Base-by-base conservation (phyloP, 768 basidiomycete genomes). In the Solioccasus polychromus region DNA sequence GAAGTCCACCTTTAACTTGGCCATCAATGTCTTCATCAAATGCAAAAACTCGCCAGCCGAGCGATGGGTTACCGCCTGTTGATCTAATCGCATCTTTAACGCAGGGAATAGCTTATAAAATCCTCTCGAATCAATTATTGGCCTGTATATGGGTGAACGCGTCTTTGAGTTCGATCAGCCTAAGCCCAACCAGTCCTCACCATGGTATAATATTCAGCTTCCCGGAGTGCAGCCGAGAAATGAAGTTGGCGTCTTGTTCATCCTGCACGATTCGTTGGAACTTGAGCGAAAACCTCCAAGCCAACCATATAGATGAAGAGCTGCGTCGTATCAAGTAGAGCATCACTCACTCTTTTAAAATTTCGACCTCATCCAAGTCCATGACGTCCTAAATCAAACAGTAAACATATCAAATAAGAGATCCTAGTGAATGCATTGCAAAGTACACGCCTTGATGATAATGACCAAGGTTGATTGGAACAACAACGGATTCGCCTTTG, bases 181-280 rank as follows among this genome's bases (percentile, higher is more conserved):
- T n/a, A n/a, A 32, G n/a, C 5, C 31, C 14, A 9, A 5, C 5
- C 11, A 15, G 14, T 8, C 25, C 46, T 29, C 41, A 65, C 83
- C 83, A 84, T 5, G 82, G 82, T 10, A 83, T 71, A 12, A 84
- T 83, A 29, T 68, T 69, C 6, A 83, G 53, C 41, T 70, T 70
- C 2, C 81, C 81, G 0, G 70, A 68, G 46, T 83, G 83, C 5
- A 83, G 69, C 2, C 71, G 74, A 15, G 79, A 73, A 45, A 84
- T 82, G 54, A 84, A 83, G 48, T 84, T 84, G 0, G 75, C 66
- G 24, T 70, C 77, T 58, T 81, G 79, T 47, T 84, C 80, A 4
- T 78, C 70, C 43, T 77, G 71, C 14, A 84, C 79, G n/a, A 83
- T 82, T 60, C 74, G 70, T 62, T 79, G 66, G 54, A 83, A 78